A percentile compares a stretch with the other conserved stretches of the same genome.
These are phyloP conservation scores for Aphanocladium album DNA, from an alignment of 2,329 filamentous ascomycete genomes.

Conservation along the genomic window DNA sequence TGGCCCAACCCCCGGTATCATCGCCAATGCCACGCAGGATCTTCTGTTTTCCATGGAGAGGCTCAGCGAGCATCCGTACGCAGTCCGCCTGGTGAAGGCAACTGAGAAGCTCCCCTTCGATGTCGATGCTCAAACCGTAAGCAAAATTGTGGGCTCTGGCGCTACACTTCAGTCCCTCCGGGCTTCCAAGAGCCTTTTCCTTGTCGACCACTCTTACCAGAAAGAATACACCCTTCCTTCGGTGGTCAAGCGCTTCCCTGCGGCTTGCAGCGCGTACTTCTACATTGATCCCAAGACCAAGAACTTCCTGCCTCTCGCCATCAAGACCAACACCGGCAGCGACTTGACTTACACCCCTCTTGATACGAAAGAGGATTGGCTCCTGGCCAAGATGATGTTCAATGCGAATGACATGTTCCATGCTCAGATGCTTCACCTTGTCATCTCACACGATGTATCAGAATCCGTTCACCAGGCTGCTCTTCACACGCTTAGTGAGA, in stretches of 20 bases:
- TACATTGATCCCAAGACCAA: constrained; percentile 35
- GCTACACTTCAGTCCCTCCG: constrained; percentile 29
- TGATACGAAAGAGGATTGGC: constrained; percentile 41
- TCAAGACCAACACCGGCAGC: constrained; percentile 38
- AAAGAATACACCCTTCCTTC: constrained; percentile 18
- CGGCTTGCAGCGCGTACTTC: constrained; percentile 42
- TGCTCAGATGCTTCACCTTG: constrained; percentile 39
- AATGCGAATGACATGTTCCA: constrained; percentile 44
- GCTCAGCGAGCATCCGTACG: constrained; percentile 37
- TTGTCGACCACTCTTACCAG: constrained; percentile 35
- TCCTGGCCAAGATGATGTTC: constrained; percentile 46
- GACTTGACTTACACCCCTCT: constrained; percentile 39
- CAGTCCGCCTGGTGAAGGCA: constrained; percentile 28
- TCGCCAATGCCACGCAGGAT: constrained; percentile 42
- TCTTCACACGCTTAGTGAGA: constrained; percentile 38
- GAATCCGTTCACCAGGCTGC: constrained; percentile 42
- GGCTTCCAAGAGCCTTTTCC: constrained; percentile 35
- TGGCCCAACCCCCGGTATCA: constrained; percentile 25
- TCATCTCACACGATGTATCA: constrained; percentile 36
- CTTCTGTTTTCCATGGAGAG: constrained; percentile 44
- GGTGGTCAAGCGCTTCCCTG: constrained; percentile 27
- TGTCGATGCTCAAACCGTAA: constrained; percentile 26
- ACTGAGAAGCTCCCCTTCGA: constrained; percentile 32
- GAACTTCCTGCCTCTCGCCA: constrained; percentile 43
- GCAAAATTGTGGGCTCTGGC: constrained; percentile 24